Evolutionary conservation across 1,284 basidiomycete genomes (phyloP).

Genomic region (Melanopsichium pennsylvanicum): DNA sequence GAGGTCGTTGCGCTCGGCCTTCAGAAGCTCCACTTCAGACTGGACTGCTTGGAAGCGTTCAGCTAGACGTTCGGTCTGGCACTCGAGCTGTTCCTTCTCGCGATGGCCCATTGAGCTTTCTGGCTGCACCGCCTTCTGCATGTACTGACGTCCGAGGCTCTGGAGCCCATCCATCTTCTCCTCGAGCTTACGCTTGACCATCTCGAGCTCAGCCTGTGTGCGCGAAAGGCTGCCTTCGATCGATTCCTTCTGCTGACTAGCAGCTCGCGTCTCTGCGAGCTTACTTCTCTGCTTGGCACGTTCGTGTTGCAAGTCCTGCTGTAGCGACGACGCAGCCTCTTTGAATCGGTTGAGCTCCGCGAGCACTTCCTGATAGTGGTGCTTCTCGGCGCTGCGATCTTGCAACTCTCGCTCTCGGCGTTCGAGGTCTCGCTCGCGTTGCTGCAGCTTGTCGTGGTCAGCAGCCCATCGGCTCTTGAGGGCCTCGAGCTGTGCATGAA

Average conservation of each 20-base stretch:
- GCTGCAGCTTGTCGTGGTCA: constrained; percentile 36
- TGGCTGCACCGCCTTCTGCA: constrained; percentile 20
- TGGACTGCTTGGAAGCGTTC: constrained; percentile 36
- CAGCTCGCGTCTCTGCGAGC: constrained; percentile 24
- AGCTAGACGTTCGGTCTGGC: constrained; percentile 34
- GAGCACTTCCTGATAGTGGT: constrained; percentile 30
- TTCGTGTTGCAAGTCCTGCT: constrained; percentile 36
- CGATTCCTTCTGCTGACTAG: constrained; percentile 28
- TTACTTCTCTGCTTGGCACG: constrained; percentile 28
- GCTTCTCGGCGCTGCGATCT: constrained; percentile 38
- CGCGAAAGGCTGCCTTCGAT: constrained; percentile 33
- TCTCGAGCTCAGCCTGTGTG: constrained; percentile 37
- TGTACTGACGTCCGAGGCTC: constrained; percentile 20
- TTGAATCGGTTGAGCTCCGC: constrained; percentile 39
- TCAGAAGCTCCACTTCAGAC: constrained; percentile 37
- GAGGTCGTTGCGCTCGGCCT: constrained; percentile 38
- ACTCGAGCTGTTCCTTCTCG: constrained; percentile 7
- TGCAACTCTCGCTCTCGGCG: constrained; percentile 37
- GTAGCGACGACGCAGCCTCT: constrained; percentile 31
- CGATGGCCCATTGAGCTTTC: constrained; percentile 9
- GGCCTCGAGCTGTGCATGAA: constrained; percentile 44
- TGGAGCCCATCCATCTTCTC: constrained; percentile 42
- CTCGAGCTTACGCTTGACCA: constrained; percentile 39
- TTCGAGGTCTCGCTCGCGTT: constrained; percentile 37
- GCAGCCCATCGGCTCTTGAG: constrained; percentile 48